Percentiles rank a stretch among this genome's conserved stretches.
Evolutionary conservation across 768 basidiomycete genomes (phyloP).

Genomic region (Sarcodon sp.): DNA sequence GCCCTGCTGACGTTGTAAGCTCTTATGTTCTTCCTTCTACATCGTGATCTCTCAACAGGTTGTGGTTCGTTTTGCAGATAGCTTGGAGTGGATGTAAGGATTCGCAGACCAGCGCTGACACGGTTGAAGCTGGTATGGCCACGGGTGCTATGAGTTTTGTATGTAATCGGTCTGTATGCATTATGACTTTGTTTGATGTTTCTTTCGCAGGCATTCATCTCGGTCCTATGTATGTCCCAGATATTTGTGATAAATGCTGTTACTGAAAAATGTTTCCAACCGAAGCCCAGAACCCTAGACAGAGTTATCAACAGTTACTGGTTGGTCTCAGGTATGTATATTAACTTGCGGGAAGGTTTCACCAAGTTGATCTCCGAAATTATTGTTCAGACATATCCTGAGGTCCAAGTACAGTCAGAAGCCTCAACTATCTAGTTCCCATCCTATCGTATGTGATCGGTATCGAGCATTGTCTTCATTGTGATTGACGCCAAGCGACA

Average conservation of each 20-base stretch:
- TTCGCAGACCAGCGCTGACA: constrained; percentile 74
- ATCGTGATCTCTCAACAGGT: background rate
- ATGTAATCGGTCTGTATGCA: constrained; percentile 13
- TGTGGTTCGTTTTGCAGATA: constrained; percentile 30
- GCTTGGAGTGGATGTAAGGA: constrained; percentile 83
- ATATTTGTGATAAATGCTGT: background rate
- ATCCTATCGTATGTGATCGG: constrained; percentile 39
- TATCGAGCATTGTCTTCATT: background rate
- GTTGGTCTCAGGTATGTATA: constrained; percentile 34
- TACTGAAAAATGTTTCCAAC: background rate
- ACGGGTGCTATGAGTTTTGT: constrained; percentile 81
- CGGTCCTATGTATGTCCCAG: constrained; percentile 33
- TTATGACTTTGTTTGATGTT: background rate
- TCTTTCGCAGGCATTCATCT: constrained; percentile 41
- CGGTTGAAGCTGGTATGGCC: constrained; percentile 54
- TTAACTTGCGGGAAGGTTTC: background rate
- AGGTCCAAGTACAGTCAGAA: constrained; percentile 55
- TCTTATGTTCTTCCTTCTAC: background rate
- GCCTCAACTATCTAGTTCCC: constrained; percentile 61
- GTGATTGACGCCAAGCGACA: constrained; percentile 3
- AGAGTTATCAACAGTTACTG: constrained; percentile 34
- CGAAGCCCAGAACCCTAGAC: background rate
- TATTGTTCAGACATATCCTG: constrained; percentile 31
- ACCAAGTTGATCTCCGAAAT: background rate
- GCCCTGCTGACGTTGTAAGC: constrained; percentile 82